Conservation (phyloP, 371 early-diverging fungal species). For the Lichtheimia hyalospora region DNA sequence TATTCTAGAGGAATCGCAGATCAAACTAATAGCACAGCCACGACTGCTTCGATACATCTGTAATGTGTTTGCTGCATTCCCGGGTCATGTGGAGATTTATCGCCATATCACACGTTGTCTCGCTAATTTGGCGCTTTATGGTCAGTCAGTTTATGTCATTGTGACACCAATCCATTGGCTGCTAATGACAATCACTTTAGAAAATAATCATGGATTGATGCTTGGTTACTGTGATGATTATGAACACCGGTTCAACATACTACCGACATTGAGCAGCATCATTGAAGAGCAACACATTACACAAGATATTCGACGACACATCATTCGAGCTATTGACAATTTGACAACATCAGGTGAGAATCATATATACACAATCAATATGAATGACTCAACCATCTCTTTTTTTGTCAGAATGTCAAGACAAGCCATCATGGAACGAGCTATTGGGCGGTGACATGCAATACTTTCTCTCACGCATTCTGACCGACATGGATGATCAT, state of each 20-base stretch:
- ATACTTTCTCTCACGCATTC: slow-evolving; percentile 16
- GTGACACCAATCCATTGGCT: slow-evolving; percentile 9
- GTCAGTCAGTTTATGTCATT: slow-evolving; percentile 27
- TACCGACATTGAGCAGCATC: slow-evolving; percentile 47
- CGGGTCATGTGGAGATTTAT: slow-evolving; percentile 39
- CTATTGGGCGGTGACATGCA: slow-evolving; percentile 17
- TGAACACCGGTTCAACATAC: slow-evolving; percentile 34
- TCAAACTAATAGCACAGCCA: slow-evolving; percentile 49
- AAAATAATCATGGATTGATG: slow-evolving; percentile 29
- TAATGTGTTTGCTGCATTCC: slow-evolving; percentile 28
- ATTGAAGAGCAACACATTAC: slow-evolving; percentile 27
- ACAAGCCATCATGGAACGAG: slow-evolving; percentile 3
- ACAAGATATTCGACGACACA: slow-evolving; percentile 41
- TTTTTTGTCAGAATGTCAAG: too few relatives aligned
- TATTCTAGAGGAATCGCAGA: slow-evolving; percentile 49
- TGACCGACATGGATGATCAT: slow-evolving; percentile 14
- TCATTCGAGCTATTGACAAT: slow-evolving; percentile 48
- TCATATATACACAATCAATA: neutral
- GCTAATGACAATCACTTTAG: slow-evolving; percentile 8
- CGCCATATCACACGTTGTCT: slow-evolving; percentile 59
- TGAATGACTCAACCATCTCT: too few relatives aligned
- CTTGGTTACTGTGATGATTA: slow-evolving; percentile 5
- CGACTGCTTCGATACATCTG: slow-evolving; percentile 46
- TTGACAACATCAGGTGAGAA: slow-evolving; percentile 32
- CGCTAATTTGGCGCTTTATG: slow-evolving; percentile 60